Conservation (phyloP, 2,329 filamentous ascomycete genomes). For the Aspergillus eucalypticola region DNA sequence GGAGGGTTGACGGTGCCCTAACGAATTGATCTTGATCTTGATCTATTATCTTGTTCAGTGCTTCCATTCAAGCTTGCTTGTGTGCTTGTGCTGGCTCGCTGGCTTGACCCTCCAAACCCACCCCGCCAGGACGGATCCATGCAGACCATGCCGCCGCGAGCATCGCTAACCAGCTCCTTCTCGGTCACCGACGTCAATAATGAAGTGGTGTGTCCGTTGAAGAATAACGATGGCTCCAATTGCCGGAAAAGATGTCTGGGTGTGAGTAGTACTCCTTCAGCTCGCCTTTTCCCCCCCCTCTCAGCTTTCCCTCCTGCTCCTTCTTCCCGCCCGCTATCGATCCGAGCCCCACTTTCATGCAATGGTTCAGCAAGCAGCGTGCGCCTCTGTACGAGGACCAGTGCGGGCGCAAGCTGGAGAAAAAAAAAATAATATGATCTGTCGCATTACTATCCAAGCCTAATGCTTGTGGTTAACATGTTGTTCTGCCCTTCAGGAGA, state of each 20-base stretch:
- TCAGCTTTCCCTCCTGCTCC: constrained; percentile 2
- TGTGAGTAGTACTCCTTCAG: constrained; percentile 64
- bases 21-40: constrained; percentile 19
- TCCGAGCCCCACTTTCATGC: constrained; percentile 16
- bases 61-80: background rate
- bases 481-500: constrained; percentile 63
- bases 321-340: constrained; percentile 10
- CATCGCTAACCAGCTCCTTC: constrained; percentile 84
- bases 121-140: constrained; percentile 36
- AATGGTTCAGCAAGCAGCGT: constrained; percentile 10
- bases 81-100: constrained; percentile 11
- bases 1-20: constrained; percentile 8
- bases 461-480: constrained; percentile 10
- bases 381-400: background rate
- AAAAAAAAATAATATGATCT: background rate
- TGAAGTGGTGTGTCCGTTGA: constrained; percentile 94
- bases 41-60: background rate
- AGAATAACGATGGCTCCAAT: constrained; percentile 93
- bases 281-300: constrained; percentile 16
- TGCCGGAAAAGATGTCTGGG: constrained; percentile 97
- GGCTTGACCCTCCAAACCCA: constrained; percentile 14
- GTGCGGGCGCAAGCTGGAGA: background rate
- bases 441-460: background rate
- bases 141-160: constrained; percentile 81
- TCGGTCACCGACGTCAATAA: constrained; percentile 89